Conservation (phyloP, 2,329 filamentous ascomycete genomes). For the Zymoseptoria tritici region DNA sequence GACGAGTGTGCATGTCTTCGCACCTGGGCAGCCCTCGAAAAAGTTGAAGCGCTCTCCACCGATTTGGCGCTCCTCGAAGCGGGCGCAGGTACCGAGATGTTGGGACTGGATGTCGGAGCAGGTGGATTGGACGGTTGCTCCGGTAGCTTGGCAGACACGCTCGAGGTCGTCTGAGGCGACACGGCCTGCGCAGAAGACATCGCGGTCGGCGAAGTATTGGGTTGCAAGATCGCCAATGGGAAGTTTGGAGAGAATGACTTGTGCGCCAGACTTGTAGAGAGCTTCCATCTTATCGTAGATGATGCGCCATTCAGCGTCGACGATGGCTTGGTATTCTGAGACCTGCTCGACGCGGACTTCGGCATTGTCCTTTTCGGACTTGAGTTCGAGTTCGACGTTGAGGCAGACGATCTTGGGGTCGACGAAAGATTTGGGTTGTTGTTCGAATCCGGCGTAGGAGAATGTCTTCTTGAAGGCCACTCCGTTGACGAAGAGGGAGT, state of each 20-base stretch:
- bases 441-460: conserved; percentile 96
- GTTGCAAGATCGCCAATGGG: conserved; percentile 96
- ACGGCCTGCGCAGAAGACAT: conserved; percentile 95
- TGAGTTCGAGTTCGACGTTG: conserved; percentile 95
- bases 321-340: conserved; percentile 97
- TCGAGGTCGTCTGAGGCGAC: conserved; percentile 90
- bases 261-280: conserved; percentile 84
- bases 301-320: conserved; percentile 99
- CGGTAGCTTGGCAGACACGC: conserved; percentile 89
- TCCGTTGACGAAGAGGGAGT: conserved; percentile 93
- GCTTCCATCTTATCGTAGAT: conserved; percentile 99
- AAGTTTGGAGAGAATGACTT: conserved; percentile 94
- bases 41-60: conserved; percentile 97
- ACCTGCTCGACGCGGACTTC: conserved; percentile 97
- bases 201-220: conserved; percentile 89
- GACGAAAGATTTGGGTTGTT: conserved; percentile 92
- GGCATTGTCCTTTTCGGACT: conserved; percentile 98
- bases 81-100: conserved; percentile 83
- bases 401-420: conserved; percentile 95
- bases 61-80: conserved; percentile 93
- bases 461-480: conserved; percentile 99
- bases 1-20: conserved; percentile 94
- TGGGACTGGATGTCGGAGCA: conserved; percentile 88
- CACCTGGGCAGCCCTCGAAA: conserved; percentile 90
- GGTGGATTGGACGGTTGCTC: conserved; percentile 85